Base-by-base conservation (phyloP, 2,329 filamentous ascomycete species). In the Colletotrichum limetticola region DNA sequence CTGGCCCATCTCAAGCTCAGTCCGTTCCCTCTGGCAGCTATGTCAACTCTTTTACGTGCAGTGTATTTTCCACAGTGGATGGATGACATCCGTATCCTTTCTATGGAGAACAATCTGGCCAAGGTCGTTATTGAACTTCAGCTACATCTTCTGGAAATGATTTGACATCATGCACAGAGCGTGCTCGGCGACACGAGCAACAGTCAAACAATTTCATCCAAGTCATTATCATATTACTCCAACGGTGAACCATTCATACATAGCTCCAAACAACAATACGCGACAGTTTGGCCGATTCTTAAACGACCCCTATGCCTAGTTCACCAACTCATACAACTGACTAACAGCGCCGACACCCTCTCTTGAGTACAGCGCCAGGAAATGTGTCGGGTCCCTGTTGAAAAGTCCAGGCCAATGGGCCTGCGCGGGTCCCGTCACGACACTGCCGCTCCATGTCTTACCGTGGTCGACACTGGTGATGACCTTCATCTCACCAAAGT, bases 381-480 rank as follows among this genome's bases (percentile, higher is more conserved):
- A 79, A 26, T 78, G 76, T 19, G 75, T 76, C 32, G 59, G n/a
- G 37, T 69, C 59, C 16, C 26, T 26, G 60, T 69, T 64, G 74
- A 79, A 80, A 12, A 82, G 12, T 2, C 80, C 80, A 1, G 80
- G 80, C 81, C 81, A 82, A 52, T 82, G 79, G 1, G 78, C 76
- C 12, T 75, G 74, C 14, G 69, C 72, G 4, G 77, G 72, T 3
- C 76, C 78, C 1, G 78, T 78, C 26, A 81, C 76, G 5, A 77
- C 74, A 28, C 76, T 73, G 1, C 46, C 37, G 32, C 76, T 76
- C 81, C 81, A 82, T 1, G 76, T 76, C 28, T 22, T 67, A 0
- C 77, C 80, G 4, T 73, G 77, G 6, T 80, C 77, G 8, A 75
- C 65, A 26, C 79, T 81, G 0, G 76, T 78, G 4, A 82, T 64